Evolutionary conservation across 768 basidiomycete species (phyloP), one percentile per base, ranked within the genome.

Genomic region (Tricholomella constricta): DNA sequence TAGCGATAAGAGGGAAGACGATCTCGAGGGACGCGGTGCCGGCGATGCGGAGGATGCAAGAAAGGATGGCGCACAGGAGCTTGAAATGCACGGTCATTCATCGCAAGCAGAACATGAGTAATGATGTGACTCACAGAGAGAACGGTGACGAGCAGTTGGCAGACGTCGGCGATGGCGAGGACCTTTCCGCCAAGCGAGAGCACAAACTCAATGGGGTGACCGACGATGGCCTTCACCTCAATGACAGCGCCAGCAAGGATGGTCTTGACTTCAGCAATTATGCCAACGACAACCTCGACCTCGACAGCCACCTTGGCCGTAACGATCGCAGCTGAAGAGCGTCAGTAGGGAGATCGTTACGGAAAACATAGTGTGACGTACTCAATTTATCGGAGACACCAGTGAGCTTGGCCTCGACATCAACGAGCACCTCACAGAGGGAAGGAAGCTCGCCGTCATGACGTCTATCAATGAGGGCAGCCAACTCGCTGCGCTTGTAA

Each of bases 201-300:
- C 26, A 54, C 45, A 6, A 38, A 44, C 1, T 51, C 55, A 20
- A 48, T n/a, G 20, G 57, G 31, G 14, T 29, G 43, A 3, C 55
- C 52, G 43, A 57, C 38, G 26, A 65, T 48, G 17, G 52, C 48
- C 45, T 64, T 45, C 15, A 63, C 45, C n/a, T 51, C 46, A 14
- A 6, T 51, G 19, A 54, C 35, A 31, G 56, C 61, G 6, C 17
- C 40, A 19, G 17, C 10, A 10, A 65, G 27, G 37, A 51, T n/a
- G 26, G 4, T 26, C 32, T 55, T 19, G 22, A 64, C 55, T 14
- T 63, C 45, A 0, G 37, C 43, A 23, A 62, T 41, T 26, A 62
- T 51, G 23, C 54, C 35, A 25, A 54, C 14, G 12, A 63, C 23
- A n/a, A 56, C 51, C 11, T 61, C 46, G 34, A 59, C 52, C 4